Base-by-base conservation (phyloP, 140 eudicot species). In the Ambrosia hybrid region DNA sequence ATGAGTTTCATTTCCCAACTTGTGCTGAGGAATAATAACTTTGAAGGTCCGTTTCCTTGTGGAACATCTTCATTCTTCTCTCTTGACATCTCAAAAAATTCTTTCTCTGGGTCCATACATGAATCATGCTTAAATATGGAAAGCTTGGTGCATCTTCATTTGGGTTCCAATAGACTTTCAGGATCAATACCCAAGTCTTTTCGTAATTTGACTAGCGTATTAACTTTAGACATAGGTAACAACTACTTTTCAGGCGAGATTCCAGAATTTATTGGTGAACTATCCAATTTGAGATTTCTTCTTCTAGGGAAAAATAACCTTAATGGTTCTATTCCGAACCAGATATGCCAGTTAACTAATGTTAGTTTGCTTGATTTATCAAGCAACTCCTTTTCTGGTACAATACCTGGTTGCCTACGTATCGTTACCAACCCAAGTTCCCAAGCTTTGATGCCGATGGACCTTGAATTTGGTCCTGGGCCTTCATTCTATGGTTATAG, bases 371-470 rank as follows among this genome's bases (percentile, higher is more conserved):
- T 75, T 30, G 85, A 81, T 64, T 38, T 81, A 10, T 76, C 85
- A 0, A 6, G 14, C 36, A 80, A 80, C 52, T 51, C 12, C 4
- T 41, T 76, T 26, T 46, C 67, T 33, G 78, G 81, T 11, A 33
- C 69, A 17, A 80, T 81, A 62, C 81, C 85, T 8, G 43, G 30
- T 17, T 81, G 85, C 72, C 36, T 81, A 16, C 57, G 48, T 16
- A 64, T 51, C 1, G 65, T 66, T 14, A 14, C 56, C 5, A 30
- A 9, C 3, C 9, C 61, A 3, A 26, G 2, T 14, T 0, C 16
- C 41, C 51, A 3, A 12, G 41, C 38, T 5, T 61, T 59, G 43
- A 0, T 21, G 30, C 30, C 30, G 30, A 21, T 21, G 30, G 30
- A 21, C 30, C 30, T 21, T 21, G 30, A 21, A 21, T 21, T 21